Base-by-base conservation (phyloP, 495 filamentous ascomycete species). In the Penicillium samsonianum region DNA sequence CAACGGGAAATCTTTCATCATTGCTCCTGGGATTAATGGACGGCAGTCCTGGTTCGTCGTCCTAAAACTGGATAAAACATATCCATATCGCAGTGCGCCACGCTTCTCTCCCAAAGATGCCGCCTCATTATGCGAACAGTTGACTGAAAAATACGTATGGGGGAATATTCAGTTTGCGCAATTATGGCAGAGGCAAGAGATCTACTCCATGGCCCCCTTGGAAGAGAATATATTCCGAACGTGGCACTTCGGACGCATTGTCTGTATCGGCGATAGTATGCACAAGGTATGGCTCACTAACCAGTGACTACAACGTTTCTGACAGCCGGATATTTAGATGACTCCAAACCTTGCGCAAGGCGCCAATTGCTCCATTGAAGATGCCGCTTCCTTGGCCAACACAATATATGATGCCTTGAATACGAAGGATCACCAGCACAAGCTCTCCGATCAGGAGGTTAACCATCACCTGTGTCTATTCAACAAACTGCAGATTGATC, bases 351-450 rank as follows among this genome's bases (percentile, higher is more conserved):
- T 65, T 25, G 66, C 58, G 9, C 64, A 62, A 30, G 64, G 64
- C 9, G 66, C 26, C 7, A 69, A 66, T 30, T 33, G 50, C 31
- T 58, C 66, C 19, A 64, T 81, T 0, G 69, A 73, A 62, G 75
- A 71, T 31, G 71, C 74, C 11, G 77, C 76, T 6, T 70, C 67
- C 0, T 62, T 84, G 0, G 69, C 68, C 10, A 83, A 82, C n/a
- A 11, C 12, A 9, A 9, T 33, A 33, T 33, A 33, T 33, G 31
- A 33, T 9, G 31, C 31, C 12, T 11, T 33, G 31, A 33, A 7
- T 9, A 33, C 3, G 12, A 8, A 19, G 6, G 10, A 8, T n/a
- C 17, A 43, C 17, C 40, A 4, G 0, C 40, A 20, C 4, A 43
- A 0, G 5, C 40, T 41, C 38, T 41, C 14, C 16, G 2, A 41